A percentile compares a stretch with the other conserved stretches of the same genome.
Conservation (phyloP, 2,329 filamentous ascomycete species). For the Neonectria magnoliae region DNA sequence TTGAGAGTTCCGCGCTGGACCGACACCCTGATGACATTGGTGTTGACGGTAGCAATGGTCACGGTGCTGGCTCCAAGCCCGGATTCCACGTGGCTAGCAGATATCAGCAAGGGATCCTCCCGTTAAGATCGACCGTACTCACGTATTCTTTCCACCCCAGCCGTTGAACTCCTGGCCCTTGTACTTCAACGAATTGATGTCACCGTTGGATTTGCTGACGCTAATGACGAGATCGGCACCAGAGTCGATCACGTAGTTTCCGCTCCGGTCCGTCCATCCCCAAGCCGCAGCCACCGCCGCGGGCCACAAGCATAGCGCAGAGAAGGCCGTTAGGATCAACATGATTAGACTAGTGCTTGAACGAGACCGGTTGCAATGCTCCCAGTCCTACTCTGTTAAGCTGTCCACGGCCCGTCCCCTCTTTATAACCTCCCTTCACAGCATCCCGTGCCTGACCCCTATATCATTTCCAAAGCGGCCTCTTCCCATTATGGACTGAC, state of each 20-base stretch:
- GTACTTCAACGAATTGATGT: slow-evolving; percentile 48
- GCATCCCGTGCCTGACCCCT: neutral
- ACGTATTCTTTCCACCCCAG: slow-evolving; percentile 44
- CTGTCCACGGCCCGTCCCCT: slow-evolving; percentile 1
- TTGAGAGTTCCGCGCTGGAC: slow-evolving; percentile 48
- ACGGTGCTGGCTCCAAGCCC: slow-evolving; percentile 46
- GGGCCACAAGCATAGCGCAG: slow-evolving; percentile 40
- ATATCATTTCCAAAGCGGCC: neutral
- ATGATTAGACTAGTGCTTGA: slow-evolving; percentile 22
- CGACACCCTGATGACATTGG: slow-evolving; percentile 49
- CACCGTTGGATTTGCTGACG: slow-evolving; percentile 48
- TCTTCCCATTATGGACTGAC: neutral
- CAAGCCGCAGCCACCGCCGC: slow-evolving; percentile 48
- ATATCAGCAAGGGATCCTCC: neutral
- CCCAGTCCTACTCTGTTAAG: neutral
- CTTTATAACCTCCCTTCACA: slow-evolving; percentile 23
- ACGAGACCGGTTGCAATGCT: neutral
- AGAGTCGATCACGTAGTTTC: slow-evolving; percentile 51
- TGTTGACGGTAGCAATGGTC: slow-evolving; percentile 39
- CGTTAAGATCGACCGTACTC: neutral
- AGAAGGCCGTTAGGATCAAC: slow-evolving; percentile 42
- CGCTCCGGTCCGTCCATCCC: slow-evolving; percentile 51
- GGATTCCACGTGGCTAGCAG: slow-evolving; percentile 42
- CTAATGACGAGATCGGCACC: slow-evolving; percentile 47
- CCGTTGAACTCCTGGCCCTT: slow-evolving; percentile 47